Evolutionary conservation across 352 stramenopile genomes (phyloP), one percentile per base, ranked within the genome.

Genomic region (Phytopythium vexans): DNA sequence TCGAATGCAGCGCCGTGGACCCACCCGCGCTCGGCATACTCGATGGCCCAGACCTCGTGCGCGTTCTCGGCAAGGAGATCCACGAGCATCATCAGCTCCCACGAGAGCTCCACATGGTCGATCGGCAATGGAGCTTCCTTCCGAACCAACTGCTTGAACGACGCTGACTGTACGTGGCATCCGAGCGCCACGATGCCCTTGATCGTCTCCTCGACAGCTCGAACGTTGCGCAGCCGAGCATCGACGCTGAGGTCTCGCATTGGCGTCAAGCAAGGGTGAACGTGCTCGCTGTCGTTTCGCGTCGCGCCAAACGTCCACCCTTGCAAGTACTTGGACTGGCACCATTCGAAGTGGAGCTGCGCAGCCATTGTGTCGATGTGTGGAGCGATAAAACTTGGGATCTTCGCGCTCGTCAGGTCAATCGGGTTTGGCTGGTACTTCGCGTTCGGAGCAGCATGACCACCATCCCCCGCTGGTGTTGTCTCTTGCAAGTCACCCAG

Each of bases 271-370:
- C 64, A 72, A 9, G 79, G 79, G 41, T 89, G 74, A 5, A 85
- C 34, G 15, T 68, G 66, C 2, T 60, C 52, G 0, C 49, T 52
- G 41, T 88, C 74, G 40, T 85, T 67, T 33, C 79, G 72, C 0
- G 59, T 39, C 1, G 59, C 36, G 8, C 72, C 71, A 15, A 71
- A 65, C 27, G 50, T 56, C 79, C 79, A 88, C 0, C 76, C 76
- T 32, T 56, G 60, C 4, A 86, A 32, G 16, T 66, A 62, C 51
- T 85, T 88, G n/a, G 57, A 32, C 15, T 62, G 70, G 40, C 76
- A 89, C 76, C 76, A 89, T 27, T 86, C 70, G 39, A 78, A 88
- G 57, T 89, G 79, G 11, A 89, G 64, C 60, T 89, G 79, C 1
- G 72, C 54, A 0, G 76, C 72, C 14, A 89, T 50, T 0, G 68